Evolutionary conservation across 2,329 filamentous ascomycete species (phyloP), one percentile per base, ranked within the genome.

Genomic region (Catunica adiposa): DNA sequence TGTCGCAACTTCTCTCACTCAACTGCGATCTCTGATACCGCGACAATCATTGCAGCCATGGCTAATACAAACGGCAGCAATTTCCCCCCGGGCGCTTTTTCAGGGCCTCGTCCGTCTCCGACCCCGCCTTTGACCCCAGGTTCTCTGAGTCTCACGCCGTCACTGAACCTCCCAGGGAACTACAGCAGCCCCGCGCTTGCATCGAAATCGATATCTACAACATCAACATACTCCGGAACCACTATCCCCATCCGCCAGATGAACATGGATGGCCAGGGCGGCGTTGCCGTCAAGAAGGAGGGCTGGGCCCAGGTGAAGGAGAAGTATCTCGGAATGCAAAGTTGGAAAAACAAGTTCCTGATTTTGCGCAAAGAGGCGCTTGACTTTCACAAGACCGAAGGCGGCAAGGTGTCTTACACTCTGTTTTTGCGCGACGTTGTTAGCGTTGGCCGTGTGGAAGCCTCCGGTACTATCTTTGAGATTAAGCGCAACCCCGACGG

Each of bases 41-140:
- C 48, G 34, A 25, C 25, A 22, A n/a, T 34, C 20, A 48, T n/a
- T 40, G 20, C 37, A 53, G 53, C 42, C 17, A 58, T 58, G 56
- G 54, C 56, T 58, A 53, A 55, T 50, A 58, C 54, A 22, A 42
- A 47, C 51, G 56, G 56, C 50, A 55, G 53, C 38, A 47, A 26
- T 50, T 58, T 48, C 44, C 70, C 76, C 44, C 71, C 73, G 61
- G 78, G 75, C 29, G 29, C 29, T 11, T 34, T 34, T 11, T 5
- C 29, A 34, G 29, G 29, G 29, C 29, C 29, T 34, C 29, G 29
- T 34, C 29, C 29, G 29, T 11, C 29, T 34, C 29, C 29, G 11
- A 11, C 29, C 63, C 79, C 82, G 68, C 97, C 97, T 73, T 94
- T 97, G 86, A 97, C 97, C 69, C 89, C 92, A 60, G 89, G 92